Evolutionary conservation across 306 rosid genomes (phyloP), one percentile per base, ranked within the genome.

Genomic region (Citrullus colocynthis): DNA sequence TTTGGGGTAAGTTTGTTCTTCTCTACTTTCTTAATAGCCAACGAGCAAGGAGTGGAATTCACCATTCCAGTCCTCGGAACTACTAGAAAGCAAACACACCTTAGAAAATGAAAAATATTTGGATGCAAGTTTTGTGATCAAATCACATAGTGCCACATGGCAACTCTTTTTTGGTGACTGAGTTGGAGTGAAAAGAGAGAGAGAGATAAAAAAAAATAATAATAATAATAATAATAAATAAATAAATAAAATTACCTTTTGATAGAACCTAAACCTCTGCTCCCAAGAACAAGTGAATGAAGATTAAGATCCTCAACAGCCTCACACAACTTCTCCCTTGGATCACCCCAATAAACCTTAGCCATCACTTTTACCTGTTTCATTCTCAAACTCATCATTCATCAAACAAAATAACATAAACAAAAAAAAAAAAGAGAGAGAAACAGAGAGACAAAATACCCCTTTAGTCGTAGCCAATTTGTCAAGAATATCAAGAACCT

Each of bases 281-380:
- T 93, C 75, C 96, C 97, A 83, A 90, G 71, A 78, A 92, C 90
- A 61, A 92, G 88, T 7, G 61, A 56, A 4, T 56, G 5, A 42
- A 88, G 80, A 30, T 92, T 84, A 14, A 93, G 83, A 60, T 60
- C 66, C 2, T 60, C 66, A 16, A 60, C 66, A 60, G 18, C 64
- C 30, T 56, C 61, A 8, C 61, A 56, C 30, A 56, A 56, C 28
- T 58, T 58, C 64, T 58, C 64, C 15, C 34, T 58, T 60, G 96
- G 94, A 85, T 90, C 93, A 11, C 97, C 97, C 97, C 96, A 90
- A 7, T 92, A 92, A 10, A 92, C 92, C 82, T 92, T 92, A 16
- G 92, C 96, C 78, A 78, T 90, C 70, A 78, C 96, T 81, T 82
- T 90, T 5, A 80, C 93, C 45, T 64, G 71, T 12, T 28, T 61